These are phyloP conservation scores for Pezicula carpinea DNA, from an alignment of 2,329 filamentous ascomycete genomes.

Conservation along the genomic window DNA sequence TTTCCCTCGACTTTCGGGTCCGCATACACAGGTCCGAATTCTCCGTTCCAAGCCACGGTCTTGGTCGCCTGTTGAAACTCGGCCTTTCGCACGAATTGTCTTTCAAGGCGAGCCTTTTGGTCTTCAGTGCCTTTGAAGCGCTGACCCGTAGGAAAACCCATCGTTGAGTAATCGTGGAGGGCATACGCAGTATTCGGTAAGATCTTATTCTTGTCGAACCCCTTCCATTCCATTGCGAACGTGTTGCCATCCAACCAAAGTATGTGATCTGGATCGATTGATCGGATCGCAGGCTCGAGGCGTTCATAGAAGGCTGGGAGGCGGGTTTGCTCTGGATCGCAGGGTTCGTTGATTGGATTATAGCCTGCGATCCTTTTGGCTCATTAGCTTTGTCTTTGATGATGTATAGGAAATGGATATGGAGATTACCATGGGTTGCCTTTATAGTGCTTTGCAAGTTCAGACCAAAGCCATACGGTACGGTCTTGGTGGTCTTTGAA, in stretches of 20 bases:
- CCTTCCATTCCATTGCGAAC: slow-evolving; percentile 39
- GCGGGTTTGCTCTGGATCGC: slow-evolving; percentile 40
- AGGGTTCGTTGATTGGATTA: slow-evolving; percentile 47
- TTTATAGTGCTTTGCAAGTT: slow-evolving; percentile 40
- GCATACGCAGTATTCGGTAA: slow-evolving; percentile 42
- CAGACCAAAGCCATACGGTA: slow-evolving; percentile 43
- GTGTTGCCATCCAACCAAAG: slow-evolving; percentile 41
- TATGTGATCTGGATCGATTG: slow-evolving; percentile 41
- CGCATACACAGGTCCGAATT: slow-evolving; percentile 41
- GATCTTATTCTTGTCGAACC: slow-evolving; percentile 35
- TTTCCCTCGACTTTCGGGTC: slow-evolving; percentile 23
- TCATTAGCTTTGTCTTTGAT: background rate
- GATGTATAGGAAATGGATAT: background rate
- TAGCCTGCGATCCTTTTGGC: slow-evolving; percentile 41
- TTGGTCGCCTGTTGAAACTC: slow-evolving; percentile 39
- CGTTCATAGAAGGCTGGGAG: slow-evolving; percentile 42
- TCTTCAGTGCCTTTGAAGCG: slow-evolving; percentile 36
- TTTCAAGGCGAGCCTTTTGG: slow-evolving; percentile 36
- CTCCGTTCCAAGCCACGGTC: slow-evolving; percentile 47
- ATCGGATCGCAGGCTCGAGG: slow-evolving; percentile 40
- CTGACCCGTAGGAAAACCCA: slow-evolving; percentile 38
- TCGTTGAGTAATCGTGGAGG: slow-evolving; percentile 38
- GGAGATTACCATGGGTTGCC: slow-evolving; percentile 32
- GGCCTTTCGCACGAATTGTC: slow-evolving; percentile 40
- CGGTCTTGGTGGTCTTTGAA: slow-evolving; percentile 46